phyloP scores from a whole-genome alignment of 768 basidiomycete species.

The Tulasnella sp. region DNA sequence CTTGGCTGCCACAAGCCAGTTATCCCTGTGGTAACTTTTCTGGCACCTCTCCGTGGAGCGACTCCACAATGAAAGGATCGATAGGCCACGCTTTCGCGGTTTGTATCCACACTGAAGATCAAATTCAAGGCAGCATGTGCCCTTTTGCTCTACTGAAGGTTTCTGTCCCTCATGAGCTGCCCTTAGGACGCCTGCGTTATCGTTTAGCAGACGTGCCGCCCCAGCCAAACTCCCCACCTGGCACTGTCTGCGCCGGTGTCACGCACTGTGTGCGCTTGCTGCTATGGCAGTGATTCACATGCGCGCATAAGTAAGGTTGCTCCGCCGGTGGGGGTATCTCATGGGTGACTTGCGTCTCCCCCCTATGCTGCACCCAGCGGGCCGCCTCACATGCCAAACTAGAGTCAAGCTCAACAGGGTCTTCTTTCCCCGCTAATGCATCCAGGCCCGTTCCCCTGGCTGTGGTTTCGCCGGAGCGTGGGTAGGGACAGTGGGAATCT shows the following conservation, averaged over 20 bases:
- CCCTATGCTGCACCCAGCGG: conserved; percentile 78
- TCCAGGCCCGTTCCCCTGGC: conserved; percentile 22
- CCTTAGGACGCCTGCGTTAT: conserved; percentile 79
- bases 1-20: conserved; percentile 79
- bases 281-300: conserved; percentile 69
- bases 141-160: conserved; percentile 76
- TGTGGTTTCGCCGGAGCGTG: conserved; percentile 20
- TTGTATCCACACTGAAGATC: conserved; percentile 78
- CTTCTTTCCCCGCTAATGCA: conserved; percentile 65
- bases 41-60: conserved; percentile 77
- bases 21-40: conserved; percentile 74
- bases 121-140: conserved; percentile 77
- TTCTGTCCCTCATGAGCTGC: conserved; percentile 76
- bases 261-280: conserved; percentile 63
- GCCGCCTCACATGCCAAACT: conserved; percentile 82
- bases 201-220: conserved; percentile 76
- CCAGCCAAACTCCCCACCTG: conserved; percentile 81
- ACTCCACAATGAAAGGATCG: conserved; percentile 76
- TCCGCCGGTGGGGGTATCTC: conserved; percentile 81
- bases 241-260: conserved; percentile 62
- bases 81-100: conserved; percentile 81
- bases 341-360: conserved; percentile 67
- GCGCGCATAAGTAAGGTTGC: conserved; percentile 77
- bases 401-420: conserved; percentile 84
- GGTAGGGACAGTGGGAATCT: conserved; percentile 24